Evolutionary conservation across 257 asterid species (phyloP), one percentile per base, ranked within the genome.

Genomic region (Salvia splendens): DNA sequence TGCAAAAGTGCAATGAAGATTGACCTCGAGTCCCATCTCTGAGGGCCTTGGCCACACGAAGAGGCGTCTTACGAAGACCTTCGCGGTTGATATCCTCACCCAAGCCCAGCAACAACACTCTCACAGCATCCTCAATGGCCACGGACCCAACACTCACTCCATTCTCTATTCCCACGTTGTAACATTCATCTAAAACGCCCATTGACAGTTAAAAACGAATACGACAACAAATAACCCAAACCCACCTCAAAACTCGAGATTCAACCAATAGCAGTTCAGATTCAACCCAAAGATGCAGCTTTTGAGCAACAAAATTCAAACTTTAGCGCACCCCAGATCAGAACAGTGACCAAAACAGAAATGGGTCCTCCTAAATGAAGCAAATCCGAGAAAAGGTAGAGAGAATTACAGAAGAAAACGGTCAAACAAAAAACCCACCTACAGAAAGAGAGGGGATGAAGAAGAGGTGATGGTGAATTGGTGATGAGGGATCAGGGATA

Each of bases 131-230:
- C 64, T 86, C 84, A 77, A 89, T 92, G 48, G 85, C 88, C 57
- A 81, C 24, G 65, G 66, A 80, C 70, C 78, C 88, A 42, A 79
- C 68, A 53, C 69, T 70, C 75, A 82, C 86, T 78, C 86, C 88
- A 73, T 87, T 89, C 65, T 79, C 93, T 35, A 84, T 73, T 74
- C 79, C 89, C 66, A 42, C 79, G 58, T 68, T 50, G 55, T 74
- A 88, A 71, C 87, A 86, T 76, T 90, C 96, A 75, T 86, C 95
- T 76, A 86, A 77, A 81, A 89, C 97, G 57, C 95, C 95, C 99
- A 93, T 93, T 72, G 88, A 81, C 83, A 64, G 45, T 51, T 62
- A 24, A 6, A 0, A 11, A 10, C 12, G 14, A 61, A 35, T 36
- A 35, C 3, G 1, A 15, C 3, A 24, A 41, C 7, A 49, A 43